Base-by-base conservation (phyloP, 192 early-diverging fungal genomes). In the Phycomyces nitens region DNA sequence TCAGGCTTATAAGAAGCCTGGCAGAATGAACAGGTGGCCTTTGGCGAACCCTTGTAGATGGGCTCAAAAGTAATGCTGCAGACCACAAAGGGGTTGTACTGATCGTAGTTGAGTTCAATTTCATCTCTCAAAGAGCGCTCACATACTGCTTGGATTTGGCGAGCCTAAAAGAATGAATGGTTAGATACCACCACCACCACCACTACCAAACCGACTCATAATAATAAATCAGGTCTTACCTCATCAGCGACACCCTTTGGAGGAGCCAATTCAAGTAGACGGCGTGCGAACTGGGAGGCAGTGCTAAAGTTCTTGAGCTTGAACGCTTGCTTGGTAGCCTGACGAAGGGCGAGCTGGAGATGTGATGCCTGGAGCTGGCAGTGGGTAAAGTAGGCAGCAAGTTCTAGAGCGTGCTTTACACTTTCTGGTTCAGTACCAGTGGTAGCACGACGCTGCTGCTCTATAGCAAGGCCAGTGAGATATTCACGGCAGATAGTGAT, bases 371-470 rank as follows among this genome's bases (percentile, higher is more conserved):
- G 93, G 54, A 99, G 78, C 65, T 92, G 81, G 73, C 92, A 92
- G 68, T 96, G 91, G 1, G 97, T 95, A 71, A 96, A 98, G 78
- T 96, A 99, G 0, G 93, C 94, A 0, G 94, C 93, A 34, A 99
- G 81, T 69, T 98, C 97, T 10, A 97, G 71, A 21, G 79, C 80
- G 29, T 92, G 82, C 62, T 92, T 94, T n/a, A 78, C 66, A 38
- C 68, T 57, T 53, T 80, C 87, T 15, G 83, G 80, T 12, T 80
- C 82, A 42, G 78, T 84, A 56, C 78, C 80, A 47, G 80, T 66
- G 20, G 82, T 65, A 18, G 82, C 80, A 27, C 88, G 85, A 26
- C 94, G 91, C 49, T 74, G 82, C 56, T 89, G 79, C 68, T 96
- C 95, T 75, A 99, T 89, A 53, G 80, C 83, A 42, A 93, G 68